phyloP scores from a whole-genome alignment of 345 rosid species.

The Lagerstroemia speciosa region DNA sequence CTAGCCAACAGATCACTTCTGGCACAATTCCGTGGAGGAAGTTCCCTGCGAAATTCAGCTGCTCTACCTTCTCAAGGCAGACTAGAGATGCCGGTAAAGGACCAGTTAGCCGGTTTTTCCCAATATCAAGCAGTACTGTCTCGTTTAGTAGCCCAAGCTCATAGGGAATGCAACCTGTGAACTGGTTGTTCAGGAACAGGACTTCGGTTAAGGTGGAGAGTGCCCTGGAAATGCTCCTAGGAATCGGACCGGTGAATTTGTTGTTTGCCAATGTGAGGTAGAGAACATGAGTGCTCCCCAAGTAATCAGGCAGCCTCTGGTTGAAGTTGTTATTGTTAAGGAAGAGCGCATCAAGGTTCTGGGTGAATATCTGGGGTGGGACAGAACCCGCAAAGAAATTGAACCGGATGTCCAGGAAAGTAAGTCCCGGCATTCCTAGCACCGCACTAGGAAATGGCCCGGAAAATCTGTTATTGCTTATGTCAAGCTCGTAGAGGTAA shows the following conservation, averaged over 20 bases:
- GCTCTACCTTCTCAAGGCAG: conserved; percentile 58
- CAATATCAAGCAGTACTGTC: conserved; percentile 50
- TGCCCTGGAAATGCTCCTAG: conserved; percentile 45
- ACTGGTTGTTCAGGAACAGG: conserved; percentile 50
- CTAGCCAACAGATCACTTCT: conserved; percentile 44
- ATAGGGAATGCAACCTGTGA: conserved; percentile 67
- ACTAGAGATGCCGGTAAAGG: conserved; percentile 45
- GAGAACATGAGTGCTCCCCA: conserved; percentile 36
- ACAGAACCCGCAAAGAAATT: conserved; percentile 60
- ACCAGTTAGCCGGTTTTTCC: conserved; percentile 60
- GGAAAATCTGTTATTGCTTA: conserved; percentile 64
- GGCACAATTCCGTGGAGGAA: conserved; percentile 59
- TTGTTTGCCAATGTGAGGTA: conserved; percentile 75
- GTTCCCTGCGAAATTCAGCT: conserved; percentile 62
- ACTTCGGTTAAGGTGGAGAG: conserved; percentile 48
- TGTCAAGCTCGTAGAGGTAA: conserved; percentile 78
- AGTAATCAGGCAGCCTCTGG: conserved; percentile 39
- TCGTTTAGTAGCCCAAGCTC: conserved; percentile 54
- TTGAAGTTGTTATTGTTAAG: conserved; percentile 59
- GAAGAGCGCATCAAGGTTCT: conserved; percentile 55
- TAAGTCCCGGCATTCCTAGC: conserved; percentile 39
- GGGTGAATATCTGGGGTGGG: conserved; percentile 58
- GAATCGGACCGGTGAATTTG: conserved; percentile 62
- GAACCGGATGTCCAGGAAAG: conserved; percentile 72
- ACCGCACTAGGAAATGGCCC: conserved; percentile 65